Evolutionary conservation across 495 filamentous ascomycete species (phyloP).

Genomic region (Penicillium antarcticum): DNA sequence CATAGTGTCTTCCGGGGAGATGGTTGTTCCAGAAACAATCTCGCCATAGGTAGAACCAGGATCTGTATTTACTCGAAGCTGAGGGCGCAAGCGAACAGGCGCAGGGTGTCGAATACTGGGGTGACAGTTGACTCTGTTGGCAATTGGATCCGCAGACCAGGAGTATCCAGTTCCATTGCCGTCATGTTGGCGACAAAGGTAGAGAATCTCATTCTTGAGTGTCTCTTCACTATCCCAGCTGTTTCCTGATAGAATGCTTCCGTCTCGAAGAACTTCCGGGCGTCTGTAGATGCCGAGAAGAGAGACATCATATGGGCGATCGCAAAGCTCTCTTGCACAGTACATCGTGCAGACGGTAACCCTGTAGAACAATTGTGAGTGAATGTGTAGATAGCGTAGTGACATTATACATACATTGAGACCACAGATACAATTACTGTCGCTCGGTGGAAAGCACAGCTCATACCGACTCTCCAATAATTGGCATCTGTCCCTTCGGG

Average conservation of each 20-base stretch:
- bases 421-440: constrained; percentile 35
- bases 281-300: constrained; percentile 37
- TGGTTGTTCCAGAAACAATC: constrained; percentile 26
- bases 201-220: constrained; percentile 40
- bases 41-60: constrained; percentile 27
- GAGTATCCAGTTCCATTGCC: constrained; percentile 25
- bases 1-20: constrained; percentile 26
- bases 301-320: constrained; percentile 41
- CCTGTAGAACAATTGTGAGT: constrained; percentile 17
- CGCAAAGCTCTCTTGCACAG: constrained; percentile 39
- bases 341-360: constrained; percentile 40
- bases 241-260: constrained; percentile 36
- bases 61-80: constrained; percentile 30
- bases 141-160: constrained; percentile 28
- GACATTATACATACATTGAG: constrained; percentile 31
- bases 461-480: constrained; percentile 40
- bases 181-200: constrained; percentile 39
- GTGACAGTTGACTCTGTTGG: constrained; percentile 28
- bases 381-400: neutral
- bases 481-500: constrained; percentile 20
- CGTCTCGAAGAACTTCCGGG: constrained; percentile 18
- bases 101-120: constrained; percentile 36
- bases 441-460: constrained; percentile 40
- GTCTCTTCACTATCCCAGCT: constrained; percentile 42
- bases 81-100: constrained; percentile 29